Base-by-base conservation (phyloP, 352 stramenopile genomes). In the Globisporangium heterothallicum region DNA sequence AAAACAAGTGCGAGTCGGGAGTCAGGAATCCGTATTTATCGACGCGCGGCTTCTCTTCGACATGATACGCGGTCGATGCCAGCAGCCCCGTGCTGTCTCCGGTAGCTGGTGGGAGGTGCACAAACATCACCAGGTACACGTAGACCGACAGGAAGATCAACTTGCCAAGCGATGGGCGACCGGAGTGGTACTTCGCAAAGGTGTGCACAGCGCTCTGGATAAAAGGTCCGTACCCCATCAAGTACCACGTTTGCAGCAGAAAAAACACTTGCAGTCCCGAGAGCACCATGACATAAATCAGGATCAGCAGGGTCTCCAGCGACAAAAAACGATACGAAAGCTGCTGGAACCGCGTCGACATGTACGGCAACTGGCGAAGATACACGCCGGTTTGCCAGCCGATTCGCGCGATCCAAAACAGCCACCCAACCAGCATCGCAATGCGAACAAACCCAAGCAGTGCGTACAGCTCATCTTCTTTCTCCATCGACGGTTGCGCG, bases 251-350 rank as follows among this genome's bases (percentile, higher is more conserved):
- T 52, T 78, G 61, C 0, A 69, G 40, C 1, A 94, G 66, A 10
- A 69, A 61, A 16, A 87, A 84, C 19, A 88, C 70, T 58, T 92
- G 78, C 1, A 89, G 48, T 10, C 68, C 56, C n/a, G 74, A 88
- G 19, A 88, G 64, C 22, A 87, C 57, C 21, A 88, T 51, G 5
- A 86, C 75, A 59, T 92, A 87, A 25, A 88, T 56, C 19, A 91
- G 63, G 53, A 95, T 79, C 7, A 94, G 44, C 18, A 90, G 47
- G 8, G 77, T 86, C 59, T 92, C 74, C 4, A 94, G 58, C 16
- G 86, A 74, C 13, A 94, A 52, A 51, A 94, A 95, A 12, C 86
- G 80, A 53, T 90, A 95, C 35, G 84, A 94, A 6, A 95, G 63
- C 45, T 95, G 86, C 63, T 92, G 80, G 42, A 86, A 90, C 4